A percentile compares a stretch with the other conserved stretches of the same genome.
These are phyloP conservation scores for Metschnikowia lachancei DNA, from an alignment of 805 yeast species.

Conservation along the genomic window DNA sequence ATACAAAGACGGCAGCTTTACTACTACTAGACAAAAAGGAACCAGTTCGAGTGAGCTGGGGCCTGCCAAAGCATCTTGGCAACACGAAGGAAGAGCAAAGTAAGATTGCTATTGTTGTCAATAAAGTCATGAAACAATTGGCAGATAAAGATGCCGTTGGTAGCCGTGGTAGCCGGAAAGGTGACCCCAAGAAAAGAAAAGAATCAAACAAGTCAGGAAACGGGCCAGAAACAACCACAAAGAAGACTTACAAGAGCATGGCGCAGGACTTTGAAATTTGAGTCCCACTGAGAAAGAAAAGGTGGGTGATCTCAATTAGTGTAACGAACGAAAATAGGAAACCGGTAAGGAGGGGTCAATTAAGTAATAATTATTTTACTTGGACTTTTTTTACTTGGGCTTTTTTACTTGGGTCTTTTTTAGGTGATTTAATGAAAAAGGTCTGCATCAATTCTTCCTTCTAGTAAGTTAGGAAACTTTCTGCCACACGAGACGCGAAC, in stretches of 20 bases:
- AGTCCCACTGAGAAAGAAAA: background rate
- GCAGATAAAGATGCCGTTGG: conserved; percentile 40
- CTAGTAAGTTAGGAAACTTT: too few species aligned
- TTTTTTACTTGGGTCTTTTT: too few species aligned
- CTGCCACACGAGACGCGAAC: too few species aligned
- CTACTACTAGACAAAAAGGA: conserved; percentile 30
- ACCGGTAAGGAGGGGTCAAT: too few species aligned
- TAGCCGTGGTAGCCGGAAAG: conserved; percentile 3
- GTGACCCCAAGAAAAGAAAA: background rate
- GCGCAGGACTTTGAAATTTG: conserved; percentile 14
- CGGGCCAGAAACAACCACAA: conserved; percentile 2
- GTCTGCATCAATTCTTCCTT: background rate
- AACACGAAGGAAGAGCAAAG: conserved; percentile 41
- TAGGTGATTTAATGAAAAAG: background rate
- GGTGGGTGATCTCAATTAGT: background rate
- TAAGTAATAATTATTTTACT: too few species aligned
- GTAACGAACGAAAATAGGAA: too few species aligned
- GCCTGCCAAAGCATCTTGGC: conserved; percentile 45
- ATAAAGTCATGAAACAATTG: conserved; percentile 51
- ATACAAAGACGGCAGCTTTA: conserved; percentile 32
- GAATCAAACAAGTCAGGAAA: conserved; percentile 2
- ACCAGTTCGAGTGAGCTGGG: conserved; percentile 58
- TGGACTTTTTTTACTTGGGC: too few species aligned
- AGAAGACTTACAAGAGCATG: conserved; percentile 12
- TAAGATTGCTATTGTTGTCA: conserved; percentile 50